Evolutionary conservation across 306 rosid species (phyloP).

Genomic region (Quercus aquifolioides): DNA sequence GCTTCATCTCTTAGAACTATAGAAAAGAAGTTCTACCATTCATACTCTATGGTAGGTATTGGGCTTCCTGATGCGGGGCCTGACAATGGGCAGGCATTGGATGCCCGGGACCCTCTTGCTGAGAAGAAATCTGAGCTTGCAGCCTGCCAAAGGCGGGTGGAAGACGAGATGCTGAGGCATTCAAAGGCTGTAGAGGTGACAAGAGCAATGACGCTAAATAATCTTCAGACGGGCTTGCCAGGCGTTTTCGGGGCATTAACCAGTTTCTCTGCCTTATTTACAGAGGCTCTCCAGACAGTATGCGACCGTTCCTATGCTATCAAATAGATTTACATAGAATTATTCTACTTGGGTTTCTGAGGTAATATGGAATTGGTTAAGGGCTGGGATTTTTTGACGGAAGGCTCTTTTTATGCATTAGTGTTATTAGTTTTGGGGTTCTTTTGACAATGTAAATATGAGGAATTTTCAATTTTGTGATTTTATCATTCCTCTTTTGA

Average conservation of each 20-base stretch:
- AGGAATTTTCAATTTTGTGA: conserved; percentile 79
- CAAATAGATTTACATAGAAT: conserved; percentile 39
- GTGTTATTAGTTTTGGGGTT: conserved; percentile 31
- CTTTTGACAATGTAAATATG: conserved; percentile 58
- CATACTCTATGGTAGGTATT: conserved; percentile 96
- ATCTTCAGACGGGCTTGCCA: conserved; percentile 95
- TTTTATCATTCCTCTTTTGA: conserved; percentile 36
- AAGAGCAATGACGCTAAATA: conserved; percentile 88
- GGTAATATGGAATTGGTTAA: conserved; percentile 23
- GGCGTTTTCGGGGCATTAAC: conserved; percentile 94
- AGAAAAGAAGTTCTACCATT: conserved; percentile 86
- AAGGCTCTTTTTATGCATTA: conserved; percentile 38
- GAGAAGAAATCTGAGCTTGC: conserved; percentile 86
- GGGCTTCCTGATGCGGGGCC: conserved; percentile 75
- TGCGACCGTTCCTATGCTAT: conserved; percentile 81
- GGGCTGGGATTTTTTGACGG: conserved; percentile 46
- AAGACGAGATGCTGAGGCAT: conserved; percentile 86
- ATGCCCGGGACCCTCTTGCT: conserved; percentile 86
- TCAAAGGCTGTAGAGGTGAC: conserved; percentile 87
- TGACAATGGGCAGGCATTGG: conserved; percentile 65
- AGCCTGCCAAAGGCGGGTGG: conserved; percentile 83
- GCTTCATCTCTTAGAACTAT: conserved; percentile 69
- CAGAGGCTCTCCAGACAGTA: conserved; percentile 74
- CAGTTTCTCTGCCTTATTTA: conserved; percentile 81
- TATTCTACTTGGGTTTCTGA: conserved; percentile 33